phyloP scores from a whole-genome alignment of 2,329 filamentous ascomycete species.

The Pseudogymnoascus sp. region DNA sequence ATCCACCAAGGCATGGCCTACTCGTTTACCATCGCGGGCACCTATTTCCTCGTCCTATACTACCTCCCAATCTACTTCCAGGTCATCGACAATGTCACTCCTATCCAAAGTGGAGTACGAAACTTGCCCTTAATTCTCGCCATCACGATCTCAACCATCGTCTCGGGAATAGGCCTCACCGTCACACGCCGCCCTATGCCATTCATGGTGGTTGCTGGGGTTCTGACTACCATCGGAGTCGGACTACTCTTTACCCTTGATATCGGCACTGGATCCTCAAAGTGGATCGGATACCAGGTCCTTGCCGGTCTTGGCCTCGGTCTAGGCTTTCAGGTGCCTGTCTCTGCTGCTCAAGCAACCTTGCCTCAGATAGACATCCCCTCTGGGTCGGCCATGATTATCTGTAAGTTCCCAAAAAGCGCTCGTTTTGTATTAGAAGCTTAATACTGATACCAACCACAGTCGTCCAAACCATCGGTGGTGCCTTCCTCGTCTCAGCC shows the following conservation, averaged over 20 bases:
- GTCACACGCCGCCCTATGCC: constrained; percentile 37
- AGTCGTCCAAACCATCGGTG: constrained; percentile 53
- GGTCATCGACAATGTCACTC: constrained; percentile 35
- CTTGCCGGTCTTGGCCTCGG: constrained; percentile 42
- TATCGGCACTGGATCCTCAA: constrained; percentile 36
- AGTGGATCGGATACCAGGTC: constrained; percentile 49
- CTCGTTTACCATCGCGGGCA: constrained; percentile 36
- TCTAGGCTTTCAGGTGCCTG: constrained; percentile 40
- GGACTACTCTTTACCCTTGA: constrained; percentile 37
- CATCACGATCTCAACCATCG: constrained; percentile 36
- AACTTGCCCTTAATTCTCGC: constrained; percentile 39
- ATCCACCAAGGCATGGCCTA: constrained; percentile 38
- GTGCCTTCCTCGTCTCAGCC: constrained; percentile 50
- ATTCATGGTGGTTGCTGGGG: constrained; percentile 39
- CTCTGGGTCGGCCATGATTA: constrained; percentile 47
- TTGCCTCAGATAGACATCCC: constrained; percentile 46
- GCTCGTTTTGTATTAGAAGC: background rate
- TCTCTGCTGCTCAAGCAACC: constrained; percentile 45
- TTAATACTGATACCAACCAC: constrained; percentile 17
- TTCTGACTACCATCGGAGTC: constrained; percentile 36
- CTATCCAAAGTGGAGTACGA: constrained; percentile 33
- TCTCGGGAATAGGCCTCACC: constrained; percentile 34
- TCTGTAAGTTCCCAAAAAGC: constrained; percentile 23
- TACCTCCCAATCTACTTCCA: constrained; percentile 48
- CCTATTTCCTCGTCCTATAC: constrained; percentile 40